Evolutionary conservation across 352 stramenopile species (phyloP).

Genomic region (Phytophthora idaei): DNA sequence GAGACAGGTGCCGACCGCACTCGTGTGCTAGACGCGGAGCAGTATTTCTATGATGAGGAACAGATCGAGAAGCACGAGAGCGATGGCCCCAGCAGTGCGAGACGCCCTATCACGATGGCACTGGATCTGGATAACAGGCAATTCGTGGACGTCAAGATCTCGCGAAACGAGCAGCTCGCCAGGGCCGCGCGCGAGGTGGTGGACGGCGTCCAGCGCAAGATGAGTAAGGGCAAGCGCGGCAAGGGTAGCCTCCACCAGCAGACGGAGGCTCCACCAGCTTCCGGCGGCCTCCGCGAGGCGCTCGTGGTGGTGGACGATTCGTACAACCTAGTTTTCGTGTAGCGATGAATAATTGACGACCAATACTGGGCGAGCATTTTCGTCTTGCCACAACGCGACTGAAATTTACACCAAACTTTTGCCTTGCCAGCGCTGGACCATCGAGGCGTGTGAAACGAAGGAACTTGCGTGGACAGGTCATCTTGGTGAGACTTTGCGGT

Average conservation of each 20-base stretch:
- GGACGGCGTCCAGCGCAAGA: conserved; percentile 50
- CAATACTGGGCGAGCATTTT: background rate
- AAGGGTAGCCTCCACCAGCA: conserved; percentile 10
- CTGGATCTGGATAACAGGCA: conserved; percentile 55
- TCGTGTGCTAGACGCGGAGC: conserved; percentile 51
- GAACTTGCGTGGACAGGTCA: background rate
- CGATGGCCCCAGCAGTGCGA: conserved; percentile 1
- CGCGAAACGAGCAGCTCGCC: conserved; percentile 58
- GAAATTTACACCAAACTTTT: conserved; percentile 18
- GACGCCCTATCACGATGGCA: conserved; percentile 46
- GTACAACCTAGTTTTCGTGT: conserved; percentile 62
- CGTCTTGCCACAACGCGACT: background rate
- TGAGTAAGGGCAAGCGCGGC: conserved; percentile 41
- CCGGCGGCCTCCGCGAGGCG: conserved; percentile 10
- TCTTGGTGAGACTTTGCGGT: conserved; percentile 6
- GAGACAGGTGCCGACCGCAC: conserved; percentile 48
- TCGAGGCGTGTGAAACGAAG: conserved; percentile 9
- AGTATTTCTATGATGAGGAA: conserved; percentile 46
- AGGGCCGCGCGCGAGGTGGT: conserved; percentile 61
- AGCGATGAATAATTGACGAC: conserved; percentile 16
- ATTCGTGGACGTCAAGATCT: conserved; percentile 46
- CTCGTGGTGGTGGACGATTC: conserved; percentile 50
- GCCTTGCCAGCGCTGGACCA: conserved; percentile 1
- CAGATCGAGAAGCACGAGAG: conserved; percentile 16
- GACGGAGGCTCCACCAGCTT: conserved; percentile 4